Base-by-base conservation (phyloP, 1,284 basidiomycete species). In the Caloboletus firmus region DNA sequence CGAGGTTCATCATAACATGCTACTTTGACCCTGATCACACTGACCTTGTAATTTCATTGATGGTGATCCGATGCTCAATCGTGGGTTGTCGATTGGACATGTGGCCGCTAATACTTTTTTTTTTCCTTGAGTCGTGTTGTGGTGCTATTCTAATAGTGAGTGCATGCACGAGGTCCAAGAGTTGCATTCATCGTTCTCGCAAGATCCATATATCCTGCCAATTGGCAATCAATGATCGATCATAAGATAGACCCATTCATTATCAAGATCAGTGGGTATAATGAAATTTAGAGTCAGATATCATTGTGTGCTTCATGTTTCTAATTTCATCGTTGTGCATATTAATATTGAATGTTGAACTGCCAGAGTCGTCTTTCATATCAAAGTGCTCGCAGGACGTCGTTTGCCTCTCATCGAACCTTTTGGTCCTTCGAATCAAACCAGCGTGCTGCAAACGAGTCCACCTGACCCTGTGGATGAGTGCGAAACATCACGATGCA, bases 221-320 rank as follows among this genome's bases (percentile, higher is more conserved):
- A 42, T 20, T n/a, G 6, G 18, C 24, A 39, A 47, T 30, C 12
- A 28, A 47, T 41, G 46, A 55, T 59, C 41, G 31, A 43, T 36
- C 45, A 53, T 45, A 51, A 30, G 30, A 36, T 22, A 37, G 31
- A 20, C 45, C 39, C 36, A 6, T 31, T 46, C 43, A 31, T 41
- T 30, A 15, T 49, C 35, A 35, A 17, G 36, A 24, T 12, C n/a
- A n/a, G 41, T 20, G 46, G 34, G 41, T 32, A 49, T 35, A 31
- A 40, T 37, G 59, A 52, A 36, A 57, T 62, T 51, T 30, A 24
- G 45, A 41, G n/a, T n/a, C 45, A 47, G 37, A 51, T 46, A 48
- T 30, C n/a, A n/a, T n/a, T 32, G 47, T 10, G 8, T 39, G 24
- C 50, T 40, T 52, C 45, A 15, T 45, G 45, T 32, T 15, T 35